These are phyloP conservation scores for Noccaea bulbosa DNA, from an alignment of 345 rosid species.

Conservation along the genomic window DNA sequence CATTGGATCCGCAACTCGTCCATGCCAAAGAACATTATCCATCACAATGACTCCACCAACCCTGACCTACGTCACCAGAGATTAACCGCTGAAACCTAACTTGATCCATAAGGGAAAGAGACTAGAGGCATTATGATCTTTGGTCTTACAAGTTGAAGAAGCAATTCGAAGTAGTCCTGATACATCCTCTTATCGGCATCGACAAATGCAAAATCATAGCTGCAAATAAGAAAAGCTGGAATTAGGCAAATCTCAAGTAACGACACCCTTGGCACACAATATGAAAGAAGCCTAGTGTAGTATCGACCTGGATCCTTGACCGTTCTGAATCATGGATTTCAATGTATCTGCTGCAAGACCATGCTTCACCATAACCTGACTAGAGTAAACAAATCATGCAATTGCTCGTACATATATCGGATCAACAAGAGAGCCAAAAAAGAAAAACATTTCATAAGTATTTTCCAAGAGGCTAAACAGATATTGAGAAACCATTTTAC, in stretches of 20 bases:
- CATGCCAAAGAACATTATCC: constrained; percentile 98
- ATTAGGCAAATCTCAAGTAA: constrained; percentile 13
- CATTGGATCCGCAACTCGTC: constrained; percentile 83
- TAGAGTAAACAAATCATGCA: constrained; percentile 33
- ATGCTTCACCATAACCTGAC: constrained; percentile 70
- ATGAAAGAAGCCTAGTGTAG: constrained; percentile 23
- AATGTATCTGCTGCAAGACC: constrained; percentile 75
- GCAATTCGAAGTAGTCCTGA: constrained; percentile 84
- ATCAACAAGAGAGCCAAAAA: background rate
- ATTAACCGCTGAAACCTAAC: constrained; percentile 11
- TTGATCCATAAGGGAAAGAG: background rate
- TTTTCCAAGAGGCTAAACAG: background rate
- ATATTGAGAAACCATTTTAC: constrained; percentile 9
- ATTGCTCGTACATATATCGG: background rate
- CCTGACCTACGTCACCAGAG: constrained; percentile 59
- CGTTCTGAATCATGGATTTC: constrained; percentile 65
- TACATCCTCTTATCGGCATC: constrained; percentile 97
- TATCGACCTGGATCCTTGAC: constrained; percentile 75
- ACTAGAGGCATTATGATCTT: constrained; percentile 1
- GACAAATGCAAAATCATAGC: constrained; percentile 96
- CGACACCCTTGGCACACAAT: background rate
- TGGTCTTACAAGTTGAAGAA: constrained; percentile 71
- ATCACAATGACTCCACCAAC: constrained; percentile 81
- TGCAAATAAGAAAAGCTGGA: constrained; percentile 36
- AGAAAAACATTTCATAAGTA: too few species aligned